Evolutionary conservation across 2,329 filamentous ascomycete species (phyloP).

Genomic region (Neonectria punicea): DNA sequence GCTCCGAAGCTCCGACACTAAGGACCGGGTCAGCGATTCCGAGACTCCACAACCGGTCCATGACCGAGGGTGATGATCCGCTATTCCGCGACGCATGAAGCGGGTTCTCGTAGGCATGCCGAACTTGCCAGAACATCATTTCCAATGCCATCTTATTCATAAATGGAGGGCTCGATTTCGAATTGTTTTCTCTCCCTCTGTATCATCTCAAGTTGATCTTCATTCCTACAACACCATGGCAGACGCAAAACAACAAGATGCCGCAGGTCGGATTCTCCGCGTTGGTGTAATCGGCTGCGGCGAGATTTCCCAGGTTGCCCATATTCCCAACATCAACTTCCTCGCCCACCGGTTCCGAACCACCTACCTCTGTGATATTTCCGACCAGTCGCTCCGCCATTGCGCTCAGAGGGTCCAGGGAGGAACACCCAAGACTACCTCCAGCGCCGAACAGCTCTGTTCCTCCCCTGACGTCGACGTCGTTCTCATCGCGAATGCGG

Average conservation of each 20-base stretch:
- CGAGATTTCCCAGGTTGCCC: constrained; percentile 56
- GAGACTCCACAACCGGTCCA: background rate
- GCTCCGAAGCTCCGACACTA: background rate
- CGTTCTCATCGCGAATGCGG: constrained; percentile 62
- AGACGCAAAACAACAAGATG: background rate
- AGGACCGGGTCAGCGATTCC: too few species aligned
- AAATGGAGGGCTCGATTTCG: background rate
- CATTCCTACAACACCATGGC: background rate
- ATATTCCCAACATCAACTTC: constrained; percentile 61
- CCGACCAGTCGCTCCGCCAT: constrained; percentile 44
- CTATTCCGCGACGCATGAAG: too few species aligned
- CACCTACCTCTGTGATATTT: constrained; percentile 63
- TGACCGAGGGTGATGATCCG: too few species aligned
- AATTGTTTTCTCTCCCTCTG: background rate
- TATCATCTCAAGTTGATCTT: background rate
- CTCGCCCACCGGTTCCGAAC: constrained; percentile 57
- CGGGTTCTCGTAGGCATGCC: too few species aligned
- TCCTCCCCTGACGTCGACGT: constrained; percentile 58
- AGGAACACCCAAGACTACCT: constrained; percentile 44
- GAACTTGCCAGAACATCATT: too few species aligned
- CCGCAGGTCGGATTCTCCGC: background rate
- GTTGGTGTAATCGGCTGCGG: constrained; percentile 9
- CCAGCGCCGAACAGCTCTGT: constrained; percentile 54
- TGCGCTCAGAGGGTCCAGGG: constrained; percentile 40
- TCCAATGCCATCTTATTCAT: background rate